phyloP scores from a whole-genome alignment of 768 basidiomycete species.

The Udeniomyces megalosporus region DNA sequence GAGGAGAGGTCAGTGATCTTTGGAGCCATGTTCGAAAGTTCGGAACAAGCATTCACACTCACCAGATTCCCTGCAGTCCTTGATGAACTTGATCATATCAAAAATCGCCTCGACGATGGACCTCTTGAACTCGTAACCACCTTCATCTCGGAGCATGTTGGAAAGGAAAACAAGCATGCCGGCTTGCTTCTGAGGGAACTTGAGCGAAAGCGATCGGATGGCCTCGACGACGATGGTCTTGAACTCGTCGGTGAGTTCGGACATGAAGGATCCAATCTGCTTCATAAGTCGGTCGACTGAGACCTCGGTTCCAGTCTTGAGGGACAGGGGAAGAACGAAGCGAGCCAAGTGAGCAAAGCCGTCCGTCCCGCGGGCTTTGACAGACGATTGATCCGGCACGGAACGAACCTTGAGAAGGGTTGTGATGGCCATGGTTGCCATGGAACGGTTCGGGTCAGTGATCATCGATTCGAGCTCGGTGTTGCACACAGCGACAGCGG shows the following conservation, averaged over 20 bases:
- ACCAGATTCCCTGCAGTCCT: slow-evolving; percentile 81
- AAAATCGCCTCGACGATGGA: slow-evolving; percentile 98
- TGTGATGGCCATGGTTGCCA: slow-evolving; percentile 96
- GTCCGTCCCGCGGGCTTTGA: too few species aligned
- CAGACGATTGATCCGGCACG: too few species aligned
- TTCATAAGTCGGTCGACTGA: slow-evolving; percentile 98
- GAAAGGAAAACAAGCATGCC: slow-evolving; percentile 96
- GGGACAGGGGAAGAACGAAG: not conserved
- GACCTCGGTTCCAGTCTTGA: slow-evolving; percentile 90
- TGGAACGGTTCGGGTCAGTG: slow-evolving; percentile 83
- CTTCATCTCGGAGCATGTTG: slow-evolving; percentile 91
- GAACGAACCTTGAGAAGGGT: slow-evolving; percentile 73
- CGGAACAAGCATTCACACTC: slow-evolving; percentile 13
- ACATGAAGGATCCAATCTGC: slow-evolving; percentile 97
- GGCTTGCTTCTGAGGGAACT: slow-evolving; percentile 91
- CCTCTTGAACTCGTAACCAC: slow-evolving; percentile 98
- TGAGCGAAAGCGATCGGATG: slow-evolving; percentile 92
- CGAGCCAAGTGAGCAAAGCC: too few species aligned
- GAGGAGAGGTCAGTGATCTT: not conserved
- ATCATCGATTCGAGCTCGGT: slow-evolving; percentile 93
- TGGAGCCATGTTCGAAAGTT: not conserved
- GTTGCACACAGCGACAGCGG: slow-evolving; percentile 79
- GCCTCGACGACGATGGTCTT: slow-evolving; percentile 99
- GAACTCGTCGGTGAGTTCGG: slow-evolving; percentile 98
- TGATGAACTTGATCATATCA: slow-evolving; percentile 98